phyloP scores from a whole-genome alignment of 2,329 filamentous ascomycete species.

The Alternaria conjuncta region DNA sequence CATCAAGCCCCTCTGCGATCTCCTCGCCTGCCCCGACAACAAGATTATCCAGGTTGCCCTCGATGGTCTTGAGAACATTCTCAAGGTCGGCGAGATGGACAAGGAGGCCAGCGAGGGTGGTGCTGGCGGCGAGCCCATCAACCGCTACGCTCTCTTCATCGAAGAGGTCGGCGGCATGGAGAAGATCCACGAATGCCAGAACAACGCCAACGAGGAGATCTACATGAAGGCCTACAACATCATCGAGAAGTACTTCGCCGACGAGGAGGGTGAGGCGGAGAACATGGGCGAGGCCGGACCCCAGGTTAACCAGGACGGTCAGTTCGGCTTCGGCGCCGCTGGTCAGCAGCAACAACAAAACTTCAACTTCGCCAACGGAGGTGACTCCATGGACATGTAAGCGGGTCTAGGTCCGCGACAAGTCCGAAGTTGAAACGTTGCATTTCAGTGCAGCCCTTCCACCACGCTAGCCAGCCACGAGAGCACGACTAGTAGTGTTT shows the following conservation, averaged over 20 bases:
- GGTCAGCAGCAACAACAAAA: conserved; percentile 69
- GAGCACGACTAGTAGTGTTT: conserved; percentile 15
- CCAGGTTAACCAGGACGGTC: conserved; percentile 72
- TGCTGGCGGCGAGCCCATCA: conserved; percentile 72
- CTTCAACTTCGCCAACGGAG: conserved; percentile 91
- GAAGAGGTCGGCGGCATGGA: conserved; percentile 99
- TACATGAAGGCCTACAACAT: conserved; percentile 99
- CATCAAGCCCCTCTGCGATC: conserved; percentile 96
- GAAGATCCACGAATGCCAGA: conserved; percentile 99
- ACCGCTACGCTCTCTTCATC: conserved; percentile 96
- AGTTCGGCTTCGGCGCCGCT: conserved; percentile 78
- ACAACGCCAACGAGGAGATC: conserved; percentile 99
- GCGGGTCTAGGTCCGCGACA: conserved; percentile 16
- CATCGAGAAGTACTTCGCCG: conserved; percentile 99
- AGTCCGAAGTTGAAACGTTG: conserved; percentile 13
- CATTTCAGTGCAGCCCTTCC: conserved; percentile 10
- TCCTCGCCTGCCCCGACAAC: conserved; percentile 95
- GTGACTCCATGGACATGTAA: conserved; percentile 78
- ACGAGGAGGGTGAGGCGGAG: conserved; percentile 86
- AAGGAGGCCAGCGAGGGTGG: conserved; percentile 79
- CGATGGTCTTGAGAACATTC: conserved; percentile 97
- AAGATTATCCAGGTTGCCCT: conserved; percentile 99
- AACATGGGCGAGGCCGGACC: conserved; percentile 79
- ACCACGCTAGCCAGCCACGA: conserved; percentile 11
- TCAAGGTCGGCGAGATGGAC: conserved; percentile 99